phyloP scores from a whole-genome alignment of 2,329 filamentous ascomycete species.

The Aspergillus cejpii region DNA sequence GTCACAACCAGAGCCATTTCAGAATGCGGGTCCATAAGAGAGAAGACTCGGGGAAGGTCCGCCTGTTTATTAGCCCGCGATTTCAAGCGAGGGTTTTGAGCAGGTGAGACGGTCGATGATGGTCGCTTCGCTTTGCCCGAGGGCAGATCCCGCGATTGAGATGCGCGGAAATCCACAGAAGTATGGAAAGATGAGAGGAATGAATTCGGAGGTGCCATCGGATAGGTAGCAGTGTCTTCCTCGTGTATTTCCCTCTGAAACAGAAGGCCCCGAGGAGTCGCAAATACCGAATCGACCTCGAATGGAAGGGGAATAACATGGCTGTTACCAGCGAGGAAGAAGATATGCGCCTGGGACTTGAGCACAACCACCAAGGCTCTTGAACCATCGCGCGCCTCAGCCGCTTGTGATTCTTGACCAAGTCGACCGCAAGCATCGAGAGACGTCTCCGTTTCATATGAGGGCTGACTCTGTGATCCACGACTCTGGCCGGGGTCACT shows the following conservation, averaged over 20 bases:
- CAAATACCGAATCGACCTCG: constrained; percentile 79
- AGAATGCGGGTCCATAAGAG: constrained; percentile 74
- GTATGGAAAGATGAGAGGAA: constrained; percentile 64
- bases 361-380: constrained; percentile 82
- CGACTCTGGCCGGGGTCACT: constrained; percentile 7
- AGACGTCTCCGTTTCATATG: constrained; percentile 23
- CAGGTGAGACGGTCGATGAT: constrained; percentile 46
- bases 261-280: constrained; percentile 74
- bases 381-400: constrained; percentile 26
- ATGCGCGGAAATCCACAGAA: constrained; percentile 30
- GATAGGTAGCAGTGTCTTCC: constrained; percentile 23
- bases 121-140: constrained; percentile 38
- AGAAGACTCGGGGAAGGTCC: constrained; percentile 62
- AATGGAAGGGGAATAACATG: constrained; percentile 92
- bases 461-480: constrained; percentile 11
- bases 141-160: constrained; percentile 31
- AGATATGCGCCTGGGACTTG: constrained; percentile 86
- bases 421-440: constrained; percentile 26
- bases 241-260: constrained; percentile 67
- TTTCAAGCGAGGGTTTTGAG: constrained; percentile 51
- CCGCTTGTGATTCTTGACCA: constrained; percentile 15
- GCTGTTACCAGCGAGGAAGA: constrained; percentile 78
- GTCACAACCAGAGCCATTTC: constrained; percentile 78
- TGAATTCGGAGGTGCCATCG: constrained; percentile 67
- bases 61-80: constrained; percentile 50